Base-by-base conservation (phyloP, 192 early-diverging fungal genomes). In the Backusella circina region DNA sequence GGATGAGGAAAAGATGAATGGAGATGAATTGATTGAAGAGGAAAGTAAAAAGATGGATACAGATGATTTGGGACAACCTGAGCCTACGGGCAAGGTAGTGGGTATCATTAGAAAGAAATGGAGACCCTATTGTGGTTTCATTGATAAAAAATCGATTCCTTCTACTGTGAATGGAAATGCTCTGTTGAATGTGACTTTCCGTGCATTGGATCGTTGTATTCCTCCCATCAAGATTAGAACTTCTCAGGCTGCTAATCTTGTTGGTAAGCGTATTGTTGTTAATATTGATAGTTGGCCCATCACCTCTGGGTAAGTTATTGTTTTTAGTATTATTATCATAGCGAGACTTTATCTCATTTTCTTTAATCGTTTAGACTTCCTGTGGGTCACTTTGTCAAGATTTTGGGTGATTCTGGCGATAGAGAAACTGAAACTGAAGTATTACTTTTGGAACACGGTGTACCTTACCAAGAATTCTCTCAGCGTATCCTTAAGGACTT, bases 351-450 rank as follows among this genome's bases (percentile, higher is more conserved):
- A 5, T 41, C 39, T 41, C 39, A 54, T 54, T 18, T 10, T n/a
- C 37, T 72, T 36, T 68, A 23, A 37, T 78, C 5, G 31, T 32
- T 36, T 73, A 88, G 86, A 8, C 83, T 88, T 73, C 97, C 98
- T 5, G 78, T 86, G 32, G 98, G 98, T 30, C 98, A 99, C 77
- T 99, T 96, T 85, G 95, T 99, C 32, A 87, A 92, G 35, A 87
- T 90, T 0, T 79, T 99, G 70, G 98, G 98, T 57, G 87, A 90
- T n/a, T 95, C 98, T 41, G 96, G 95, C n/a, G 97, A 98, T 82
- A 89, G 91, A 78, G 90, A 89, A 8, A 98, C 98, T 0, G 98
- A 99, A 78, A 99, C 97, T 0, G 95, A 99, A 76, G 96, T 99
- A 23, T 86, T 99, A 32, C 76, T 99, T 74, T 86, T 98, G 66